Base-by-base conservation (phyloP, 1,284 basidiomycete species). In the Tilletiopsis washingtonensis region DNA sequence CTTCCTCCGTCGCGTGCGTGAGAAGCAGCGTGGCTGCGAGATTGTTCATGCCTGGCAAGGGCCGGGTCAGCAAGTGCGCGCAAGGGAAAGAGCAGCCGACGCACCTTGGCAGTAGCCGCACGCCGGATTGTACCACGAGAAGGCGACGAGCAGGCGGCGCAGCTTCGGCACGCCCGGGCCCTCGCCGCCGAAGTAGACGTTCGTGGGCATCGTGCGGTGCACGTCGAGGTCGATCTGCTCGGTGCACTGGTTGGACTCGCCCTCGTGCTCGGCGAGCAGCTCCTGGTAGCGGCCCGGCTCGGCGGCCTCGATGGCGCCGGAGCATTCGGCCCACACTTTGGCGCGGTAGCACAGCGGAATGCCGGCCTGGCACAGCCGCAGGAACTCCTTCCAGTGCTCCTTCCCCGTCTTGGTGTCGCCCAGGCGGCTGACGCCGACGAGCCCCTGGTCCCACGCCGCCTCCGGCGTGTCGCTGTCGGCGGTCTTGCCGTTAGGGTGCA, bases 141-240 rank as follows among this genome's bases (percentile, higher is more conserved):
- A 97, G 0, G 91, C 93, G 23, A 81, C 82, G 67, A 98, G 77
- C 38, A 98, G 85, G 53, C 91, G 79, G 36, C 91, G 79, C 47
- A 98, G 75, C 75, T 98, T 98, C 45, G 84, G 80, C 6, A 97
- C 90, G 1, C 94, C 94, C 0, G 84, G 86, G 0, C 93, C 91
- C 69, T 91, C 88, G 1, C 91, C 87, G 1, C 90, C 93, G 75
- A 97, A 98, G 76, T 93, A 98, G 29, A 97, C 80, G 69, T 97
- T 97, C 38, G 91, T 77, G 0, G 93, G 93, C 84, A 97, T 94
- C 3, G 69, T 72, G 19, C 69, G 62, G 15, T 54, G 54, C 12
- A 96, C 87, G 67, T 97, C 93, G 75, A 97, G 91, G 76, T 93
- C 91, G 56, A 98, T 97, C 76, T 98, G 93, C 43, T 82, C 80